Evolutionary conservation across 169 alveolate species (phyloP), one percentile per base, ranked within the genome.

Genomic region (Plasmodium gonderi): DNA sequence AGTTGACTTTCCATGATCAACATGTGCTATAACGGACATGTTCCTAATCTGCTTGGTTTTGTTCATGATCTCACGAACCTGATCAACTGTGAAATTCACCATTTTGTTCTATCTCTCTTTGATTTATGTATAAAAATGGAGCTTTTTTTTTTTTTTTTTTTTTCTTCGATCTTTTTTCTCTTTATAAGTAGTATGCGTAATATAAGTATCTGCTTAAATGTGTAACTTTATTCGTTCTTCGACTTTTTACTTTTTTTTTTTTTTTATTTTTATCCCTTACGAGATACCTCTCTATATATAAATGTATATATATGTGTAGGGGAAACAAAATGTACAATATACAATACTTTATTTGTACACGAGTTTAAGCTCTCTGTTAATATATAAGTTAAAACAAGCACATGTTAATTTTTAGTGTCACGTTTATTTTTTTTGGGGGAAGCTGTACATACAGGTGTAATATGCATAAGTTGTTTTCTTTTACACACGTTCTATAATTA

Each of bases 1-100:
- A 79, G 99, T 99, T 80, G 99, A 98, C 95, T 99, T 99, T 49
- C 99, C 99, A 98, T 99, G 99, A 94, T 99, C 99, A 97, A 99
- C 99, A 97, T 98, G 99, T 81, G 99, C 99, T 93, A 99, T 99
- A 95, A 99, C 99, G 80, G 99, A 98, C 99, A 99, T 99, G 97
- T 99, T 98, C 96, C 99, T 98, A 95, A 99, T 99, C 95, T 98
- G 97, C 91, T 98, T 97, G 96, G 99, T 98, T 95, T 98, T 98
- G 96, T 99, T 99, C 99, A 99, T 98, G 95, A 98, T 98, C 94
- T 98, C 99, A 90, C 99, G 98, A 96, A 99, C 98, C 97, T 99
- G 99, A 80, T 99, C 99, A 91, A 98, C 98, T 80, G 99, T 98
- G 97, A 99, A 99, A 98, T 99, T 99, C 97, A 98, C 99, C 99